Percentiles rank a stretch among this genome's conserved stretches.
These are phyloP conservation scores for Oryza coarctata DNA, from an alignment of 176 grass and related monocot genomes.

Conservation along the genomic window DNA sequence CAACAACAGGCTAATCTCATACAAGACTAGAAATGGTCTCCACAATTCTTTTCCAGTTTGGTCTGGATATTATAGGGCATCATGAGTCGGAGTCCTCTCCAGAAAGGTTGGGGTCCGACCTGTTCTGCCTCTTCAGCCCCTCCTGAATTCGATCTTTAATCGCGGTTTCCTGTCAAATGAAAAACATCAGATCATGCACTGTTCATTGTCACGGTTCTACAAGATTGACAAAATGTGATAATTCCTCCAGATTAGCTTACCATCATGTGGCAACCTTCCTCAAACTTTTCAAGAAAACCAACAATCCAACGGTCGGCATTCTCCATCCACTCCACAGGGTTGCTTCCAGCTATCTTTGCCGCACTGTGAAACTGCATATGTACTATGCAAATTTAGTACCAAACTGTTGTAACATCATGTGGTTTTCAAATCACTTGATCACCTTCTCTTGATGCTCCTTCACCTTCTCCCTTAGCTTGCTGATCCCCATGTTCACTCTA, in stretches of 20 bases:
- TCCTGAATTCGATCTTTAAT: slow-evolving; percentile 74
- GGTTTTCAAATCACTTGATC: slow-evolving; percentile 14
- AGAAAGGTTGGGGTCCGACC: slow-evolving; percentile 35
- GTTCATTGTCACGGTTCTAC: not conserved
- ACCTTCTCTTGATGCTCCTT: slow-evolving; percentile 88
- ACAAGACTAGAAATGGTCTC: slow-evolving; percentile 6
- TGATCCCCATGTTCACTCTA: slow-evolving; percentile 86
- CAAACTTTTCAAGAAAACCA: slow-evolving; percentile 85
- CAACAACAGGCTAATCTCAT: slow-evolving; percentile 36
- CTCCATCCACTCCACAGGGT: slow-evolving; percentile 89
- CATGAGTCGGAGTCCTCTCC: slow-evolving; percentile 29
- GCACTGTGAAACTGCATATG: slow-evolving; percentile 33
- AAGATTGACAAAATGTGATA: not conserved
- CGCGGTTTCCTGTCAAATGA: slow-evolving; percentile 49
- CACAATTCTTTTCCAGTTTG: slow-evolving; percentile 7
- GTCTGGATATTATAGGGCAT: not conserved
- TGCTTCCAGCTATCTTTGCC: slow-evolving; percentile 53
- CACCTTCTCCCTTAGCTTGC: slow-evolving; percentile 77
- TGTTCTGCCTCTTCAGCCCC: slow-evolving; percentile 61
- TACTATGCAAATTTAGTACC: not conserved
- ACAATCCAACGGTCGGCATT: slow-evolving; percentile 88
- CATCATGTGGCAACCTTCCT: slow-evolving; percentile 95
- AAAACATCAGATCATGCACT: slow-evolving; percentile 7
- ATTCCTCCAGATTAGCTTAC: slow-evolving; percentile 37
- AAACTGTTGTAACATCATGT: not conserved